These are phyloP conservation scores for Talaromyces rugulosus DNA, from an alignment of 2,329 filamentous ascomycete species.

Conservation along the genomic window DNA sequence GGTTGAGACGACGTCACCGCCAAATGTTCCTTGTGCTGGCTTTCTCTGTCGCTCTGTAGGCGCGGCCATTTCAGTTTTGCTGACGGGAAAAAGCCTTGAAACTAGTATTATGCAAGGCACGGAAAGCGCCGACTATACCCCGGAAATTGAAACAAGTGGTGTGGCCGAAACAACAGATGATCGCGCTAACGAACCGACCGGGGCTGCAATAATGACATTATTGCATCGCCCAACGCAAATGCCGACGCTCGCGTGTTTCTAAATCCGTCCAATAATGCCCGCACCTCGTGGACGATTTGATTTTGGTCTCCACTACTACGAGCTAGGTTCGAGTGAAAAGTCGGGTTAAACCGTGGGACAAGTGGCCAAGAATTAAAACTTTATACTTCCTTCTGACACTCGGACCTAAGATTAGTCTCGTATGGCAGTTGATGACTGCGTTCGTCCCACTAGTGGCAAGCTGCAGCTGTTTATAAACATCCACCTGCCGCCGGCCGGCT, in stretches of 20 bases:
- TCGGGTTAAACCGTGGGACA: not conserved
- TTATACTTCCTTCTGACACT: not conserved
- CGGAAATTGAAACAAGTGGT: not conserved
- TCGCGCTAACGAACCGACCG: not conserved
- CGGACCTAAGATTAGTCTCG: not conserved
- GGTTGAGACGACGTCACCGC: not conserved
- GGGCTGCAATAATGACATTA: not conserved
- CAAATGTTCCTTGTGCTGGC: not conserved
- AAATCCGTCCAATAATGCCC: not conserved
- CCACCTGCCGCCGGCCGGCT: not conserved
- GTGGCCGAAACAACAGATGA: not conserved
- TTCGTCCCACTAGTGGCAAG: not conserved
- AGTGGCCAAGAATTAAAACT: not conserved
- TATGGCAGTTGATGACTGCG: not conserved
- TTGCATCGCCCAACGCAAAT: not conserved
- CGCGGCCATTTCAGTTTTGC: not conserved
- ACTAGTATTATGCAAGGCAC: not conserved
- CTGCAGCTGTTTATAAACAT: not conserved
- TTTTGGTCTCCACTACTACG: not conserved
- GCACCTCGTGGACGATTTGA: not conserved
- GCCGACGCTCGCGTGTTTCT: not conserved
- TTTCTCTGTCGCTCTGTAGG: not conserved
- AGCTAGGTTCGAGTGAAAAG: not conserved
- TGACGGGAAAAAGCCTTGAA: not conserved
- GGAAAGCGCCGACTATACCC: not conserved